A percentile compares a stretch with the other conserved stretches of the same genome.
Evolutionary conservation across 306 rosid species (phyloP).

Genomic region (Quercus glauca): DNA sequence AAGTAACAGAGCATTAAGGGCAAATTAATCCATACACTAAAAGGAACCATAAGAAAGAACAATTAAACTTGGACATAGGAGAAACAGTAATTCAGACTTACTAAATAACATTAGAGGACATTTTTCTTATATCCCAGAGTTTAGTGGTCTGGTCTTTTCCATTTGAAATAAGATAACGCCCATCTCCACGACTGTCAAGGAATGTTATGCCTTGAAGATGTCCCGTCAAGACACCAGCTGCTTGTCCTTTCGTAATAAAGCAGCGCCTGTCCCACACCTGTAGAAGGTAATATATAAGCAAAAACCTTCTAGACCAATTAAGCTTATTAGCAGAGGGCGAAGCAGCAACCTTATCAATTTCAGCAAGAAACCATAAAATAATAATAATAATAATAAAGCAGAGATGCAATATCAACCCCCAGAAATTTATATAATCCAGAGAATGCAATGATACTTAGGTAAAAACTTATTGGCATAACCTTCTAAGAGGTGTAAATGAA

Average conservation of each 20-base stretch:
- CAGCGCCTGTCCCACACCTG: conserved; percentile 99
- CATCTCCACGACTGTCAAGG: conserved; percentile 88
- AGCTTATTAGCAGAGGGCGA: neutral
- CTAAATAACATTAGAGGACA: conserved; percentile 56
- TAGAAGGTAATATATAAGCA: conserved; percentile 19
- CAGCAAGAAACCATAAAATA: conserved; percentile 19
- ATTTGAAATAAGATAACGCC: conserved; percentile 84
- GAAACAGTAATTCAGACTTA: conserved; percentile 24
- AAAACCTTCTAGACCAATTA: neutral
- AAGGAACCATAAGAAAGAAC: neutral
- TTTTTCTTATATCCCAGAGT: conserved; percentile 90
- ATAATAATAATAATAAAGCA: neutral
- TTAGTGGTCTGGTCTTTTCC: conserved; percentile 93
- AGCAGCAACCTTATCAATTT: neutral
- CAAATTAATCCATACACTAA: conserved; percentile 5
- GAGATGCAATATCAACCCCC: neutral
- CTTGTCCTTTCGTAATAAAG: conserved; percentile 50
- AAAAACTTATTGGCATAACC: neutral
- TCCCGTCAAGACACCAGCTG: conserved; percentile 81
- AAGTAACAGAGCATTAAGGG: neutral
- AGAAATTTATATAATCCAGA: neutral
- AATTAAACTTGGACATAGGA: neutral
- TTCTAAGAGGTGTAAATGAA: neutral
- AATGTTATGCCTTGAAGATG: conserved; percentile 86
- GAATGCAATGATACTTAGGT: neutral